Conservation (phyloP, 192 early-diverging fungal species). For the Obelidium mucronatum region DNA sequence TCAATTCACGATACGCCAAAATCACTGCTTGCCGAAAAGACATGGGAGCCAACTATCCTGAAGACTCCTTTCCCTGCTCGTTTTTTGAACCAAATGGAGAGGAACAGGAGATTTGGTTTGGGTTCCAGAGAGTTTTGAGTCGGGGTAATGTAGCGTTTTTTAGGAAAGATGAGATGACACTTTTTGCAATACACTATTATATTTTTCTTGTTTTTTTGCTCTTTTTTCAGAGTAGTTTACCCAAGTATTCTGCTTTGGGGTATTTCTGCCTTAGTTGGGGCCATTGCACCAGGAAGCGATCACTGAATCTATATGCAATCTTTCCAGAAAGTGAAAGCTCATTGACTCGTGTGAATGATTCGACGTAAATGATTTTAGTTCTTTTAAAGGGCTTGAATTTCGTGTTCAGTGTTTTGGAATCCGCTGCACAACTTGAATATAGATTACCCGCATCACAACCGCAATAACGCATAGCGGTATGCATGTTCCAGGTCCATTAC, state of each 20-base stretch:
- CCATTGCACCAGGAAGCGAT: conserved; percentile 95
- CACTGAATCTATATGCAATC: conserved; percentile 78
- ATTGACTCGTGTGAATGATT: conserved; percentile 90
- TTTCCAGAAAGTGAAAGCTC: conserved; percentile 88
- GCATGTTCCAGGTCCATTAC: conserved; percentile 93
- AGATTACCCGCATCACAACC: conserved; percentile 65
- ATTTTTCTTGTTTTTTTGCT: background rate
- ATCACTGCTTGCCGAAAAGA: conserved; percentile 32
- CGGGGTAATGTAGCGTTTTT: background rate
- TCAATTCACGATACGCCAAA: conserved; percentile 45
- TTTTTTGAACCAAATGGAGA: conserved; percentile 59
- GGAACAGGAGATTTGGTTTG: conserved; percentile 47
- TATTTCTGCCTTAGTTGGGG: conserved; percentile 46
- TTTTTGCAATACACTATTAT: no score
- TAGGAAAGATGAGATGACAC: no score
- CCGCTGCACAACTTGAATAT: no score
- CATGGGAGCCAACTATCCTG: conserved; percentile 41
- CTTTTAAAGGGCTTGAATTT: conserved; percentile 33
- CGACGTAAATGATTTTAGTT: conserved; percentile 80
- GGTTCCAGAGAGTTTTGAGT: conserved; percentile 14
- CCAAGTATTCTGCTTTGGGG: conserved; percentile 44
- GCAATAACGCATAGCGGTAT: conserved; percentile 73
- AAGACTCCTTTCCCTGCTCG: conserved; percentile 52
- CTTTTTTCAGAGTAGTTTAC: background rate
- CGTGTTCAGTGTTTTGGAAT: background rate